Base-by-base conservation (phyloP, 371 early-diverging fungal species). In the Mucor plumbeus region DNA sequence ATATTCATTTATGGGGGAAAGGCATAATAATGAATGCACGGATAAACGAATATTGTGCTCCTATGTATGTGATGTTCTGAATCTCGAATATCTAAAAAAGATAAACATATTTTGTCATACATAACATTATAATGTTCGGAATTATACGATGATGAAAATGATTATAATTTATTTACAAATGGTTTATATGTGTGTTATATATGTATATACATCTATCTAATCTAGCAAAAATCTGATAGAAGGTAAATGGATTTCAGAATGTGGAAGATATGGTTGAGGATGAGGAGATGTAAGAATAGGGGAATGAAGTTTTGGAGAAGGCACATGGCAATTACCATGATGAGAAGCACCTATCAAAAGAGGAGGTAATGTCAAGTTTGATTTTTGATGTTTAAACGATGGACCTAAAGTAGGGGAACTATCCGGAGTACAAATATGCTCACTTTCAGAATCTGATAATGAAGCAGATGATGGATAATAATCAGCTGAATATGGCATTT, bases 391-490 rank as follows among this genome's bases (percentile, higher is more conserved):
- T n/a, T 26, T 13, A 43, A 57, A 44, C 36, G 61, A 68, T 35
- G 63, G 57, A 33, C 62, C 40, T 7, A 71, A 43, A 13, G 21
- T 67, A 7, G 68, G 68, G 11, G 68, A 71, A 19, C 43, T 67
- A 0, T 63, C 67, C 17, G 68, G 72, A 7, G 72, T 67, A 43
- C 21, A 58, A n/a, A 61, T 31, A 15, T 65, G 65, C 7, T 70
- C 70, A 50, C 66, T 66, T 4, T 70, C 70, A 17, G 70, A 70
- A 14, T 70, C 70, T 19, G 70, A 70, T 39, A 56, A 38, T 15
- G 36, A 56, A 33, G 57, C 55, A 2, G 19, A 56, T 3, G 53
- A 53, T 26, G 53, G 31, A 56, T 13, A 54, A 64, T 13, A 14
- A 14, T 59, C 26, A 2, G 26, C 14, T 10, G n/a, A 59, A n/a